These are phyloP conservation scores for Penicillium dipodomyicola DNA, from an alignment of 495 filamentous ascomycete genomes.

Conservation along the genomic window DNA sequence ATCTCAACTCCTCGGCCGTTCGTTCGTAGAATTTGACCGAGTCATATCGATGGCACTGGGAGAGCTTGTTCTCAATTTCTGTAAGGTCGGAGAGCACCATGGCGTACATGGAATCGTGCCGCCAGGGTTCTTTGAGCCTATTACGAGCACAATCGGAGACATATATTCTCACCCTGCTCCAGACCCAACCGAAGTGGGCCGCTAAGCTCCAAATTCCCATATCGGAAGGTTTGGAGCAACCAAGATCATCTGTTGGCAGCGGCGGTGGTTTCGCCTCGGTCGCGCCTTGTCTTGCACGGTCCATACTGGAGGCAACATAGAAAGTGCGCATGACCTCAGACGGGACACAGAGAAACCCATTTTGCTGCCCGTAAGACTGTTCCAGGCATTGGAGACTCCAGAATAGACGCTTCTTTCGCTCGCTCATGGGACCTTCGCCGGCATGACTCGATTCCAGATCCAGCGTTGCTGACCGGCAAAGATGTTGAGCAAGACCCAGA, in stretches of 20 bases:
- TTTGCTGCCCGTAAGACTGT: slow-evolving; percentile 43
- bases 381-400: slow-evolving; percentile 46
- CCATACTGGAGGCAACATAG: slow-evolving; percentile 26
- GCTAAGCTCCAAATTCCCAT: slow-evolving; percentile 45
- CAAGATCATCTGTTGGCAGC: slow-evolving; percentile 37
- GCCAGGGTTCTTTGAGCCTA: slow-evolving; percentile 45
- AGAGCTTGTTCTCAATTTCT: slow-evolving; percentile 45
- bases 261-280: slow-evolving; percentile 30
- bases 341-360: slow-evolving; percentile 37
- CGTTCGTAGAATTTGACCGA: slow-evolving; percentile 48
- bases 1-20: slow-evolving; percentile 34
- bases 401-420: slow-evolving; percentile 45
- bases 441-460: slow-evolving; percentile 38
- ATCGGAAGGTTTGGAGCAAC: slow-evolving; percentile 30
- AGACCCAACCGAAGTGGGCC: slow-evolving; percentile 46
- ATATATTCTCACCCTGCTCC: slow-evolving; percentile 43
- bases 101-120: slow-evolving; percentile 47
- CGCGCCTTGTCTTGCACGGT: slow-evolving; percentile 14
- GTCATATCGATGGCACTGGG: slow-evolving; percentile 47
- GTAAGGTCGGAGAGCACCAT: slow-evolving; percentile 45
- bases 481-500: slow-evolving; percentile 43
- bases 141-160: slow-evolving; percentile 42
- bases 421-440: slow-evolving; percentile 27
- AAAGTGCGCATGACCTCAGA: slow-evolving; percentile 35
- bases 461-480: slow-evolving; percentile 45